phyloP scores from a whole-genome alignment of 352 stramenopile species.

The Phytophthora fragariaefolia region DNA sequence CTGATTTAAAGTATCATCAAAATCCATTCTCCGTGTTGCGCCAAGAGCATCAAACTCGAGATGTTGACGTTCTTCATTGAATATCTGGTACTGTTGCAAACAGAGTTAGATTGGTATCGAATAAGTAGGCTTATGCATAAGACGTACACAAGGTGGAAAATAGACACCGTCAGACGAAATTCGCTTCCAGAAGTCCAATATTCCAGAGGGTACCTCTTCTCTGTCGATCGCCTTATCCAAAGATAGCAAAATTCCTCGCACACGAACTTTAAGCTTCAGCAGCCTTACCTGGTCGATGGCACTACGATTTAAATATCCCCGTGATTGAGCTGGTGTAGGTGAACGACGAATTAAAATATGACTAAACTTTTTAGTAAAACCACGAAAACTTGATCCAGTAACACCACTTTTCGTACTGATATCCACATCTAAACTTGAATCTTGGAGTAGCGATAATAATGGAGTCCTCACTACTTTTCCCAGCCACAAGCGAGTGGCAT shows the following conservation, averaged over 20 bases:
- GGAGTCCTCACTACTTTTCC: slow-evolving; percentile 51
- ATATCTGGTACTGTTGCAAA: slow-evolving; percentile 60
- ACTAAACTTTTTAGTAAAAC: slow-evolving; percentile 59
- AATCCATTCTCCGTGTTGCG: slow-evolving; percentile 54
- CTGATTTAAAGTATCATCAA: slow-evolving; percentile 7
- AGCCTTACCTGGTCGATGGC: slow-evolving; percentile 31
- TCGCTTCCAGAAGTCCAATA: slow-evolving; percentile 65
- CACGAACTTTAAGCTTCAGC: slow-evolving; percentile 67
- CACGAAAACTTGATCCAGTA: slow-evolving; percentile 36
- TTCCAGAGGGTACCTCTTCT: slow-evolving; percentile 53
- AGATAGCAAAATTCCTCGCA: slow-evolving; percentile 60
- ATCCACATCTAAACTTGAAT: slow-evolving; percentile 56
- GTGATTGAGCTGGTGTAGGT: neutral
- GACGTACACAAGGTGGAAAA: slow-evolving; percentile 63
- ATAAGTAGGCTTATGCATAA: too few relatives aligned
- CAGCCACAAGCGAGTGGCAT: slow-evolving; percentile 70
- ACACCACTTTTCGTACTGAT: slow-evolving; percentile 39
- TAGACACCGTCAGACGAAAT: slow-evolving; percentile 69
- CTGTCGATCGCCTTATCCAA: slow-evolving; percentile 59
- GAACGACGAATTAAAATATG: slow-evolving; percentile 41
- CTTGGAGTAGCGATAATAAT: slow-evolving; percentile 62
- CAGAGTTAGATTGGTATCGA: neutral
- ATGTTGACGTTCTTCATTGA: slow-evolving; percentile 40
- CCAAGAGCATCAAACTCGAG: slow-evolving; percentile 69
- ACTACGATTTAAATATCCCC: neutral